phyloP scores from a whole-genome alignment of 106 monocot species.

The Dioscorea alata region DNA sequence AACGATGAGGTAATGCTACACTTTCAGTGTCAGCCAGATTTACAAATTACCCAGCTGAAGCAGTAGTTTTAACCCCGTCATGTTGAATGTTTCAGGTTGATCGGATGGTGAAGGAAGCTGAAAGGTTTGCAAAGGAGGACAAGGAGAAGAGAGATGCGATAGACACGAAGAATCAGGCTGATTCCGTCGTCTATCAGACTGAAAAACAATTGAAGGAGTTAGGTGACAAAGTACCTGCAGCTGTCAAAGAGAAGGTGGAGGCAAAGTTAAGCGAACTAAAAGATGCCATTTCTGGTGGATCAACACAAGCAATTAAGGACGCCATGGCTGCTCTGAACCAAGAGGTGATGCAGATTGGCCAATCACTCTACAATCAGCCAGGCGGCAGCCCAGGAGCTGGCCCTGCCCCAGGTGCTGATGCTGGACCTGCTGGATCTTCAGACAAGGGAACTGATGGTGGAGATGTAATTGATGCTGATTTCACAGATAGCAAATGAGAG shows the following conservation, averaged over 20 bases:
- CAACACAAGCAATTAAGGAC: conserved; percentile 27
- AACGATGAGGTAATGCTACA: conserved; percentile 41
- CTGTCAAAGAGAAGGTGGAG: conserved; percentile 36
- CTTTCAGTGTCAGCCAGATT: neutral
- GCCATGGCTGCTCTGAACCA: conserved; percentile 33
- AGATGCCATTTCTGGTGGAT: conserved; percentile 20
- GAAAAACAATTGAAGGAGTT: conserved; percentile 48
- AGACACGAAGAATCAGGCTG: conserved; percentile 39
- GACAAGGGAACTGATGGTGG: conserved; percentile 14
- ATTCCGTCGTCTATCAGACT: conserved; percentile 32
- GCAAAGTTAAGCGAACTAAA: conserved; percentile 17
- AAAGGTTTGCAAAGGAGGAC: conserved; percentile 32
- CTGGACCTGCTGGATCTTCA: neutral
- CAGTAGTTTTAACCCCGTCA: neutral
- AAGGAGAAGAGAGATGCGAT: conserved; percentile 32
- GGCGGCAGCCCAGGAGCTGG: conserved; percentile 21
- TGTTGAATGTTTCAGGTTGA: conserved; percentile 12
- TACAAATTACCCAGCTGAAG: too few relatives aligned
- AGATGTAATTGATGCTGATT: conserved; percentile 89
- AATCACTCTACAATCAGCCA: conserved; percentile 34
- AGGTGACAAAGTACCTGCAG: conserved; percentile 34
- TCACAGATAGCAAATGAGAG: conserved; percentile 81
- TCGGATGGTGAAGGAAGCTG: conserved; percentile 35
- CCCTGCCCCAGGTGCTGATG: conserved; percentile 3
- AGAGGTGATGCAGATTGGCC: conserved; percentile 41